phyloP scores from a whole-genome alignment of 805 yeast genomes.

The Saturnispora serradocipensis region DNA sequence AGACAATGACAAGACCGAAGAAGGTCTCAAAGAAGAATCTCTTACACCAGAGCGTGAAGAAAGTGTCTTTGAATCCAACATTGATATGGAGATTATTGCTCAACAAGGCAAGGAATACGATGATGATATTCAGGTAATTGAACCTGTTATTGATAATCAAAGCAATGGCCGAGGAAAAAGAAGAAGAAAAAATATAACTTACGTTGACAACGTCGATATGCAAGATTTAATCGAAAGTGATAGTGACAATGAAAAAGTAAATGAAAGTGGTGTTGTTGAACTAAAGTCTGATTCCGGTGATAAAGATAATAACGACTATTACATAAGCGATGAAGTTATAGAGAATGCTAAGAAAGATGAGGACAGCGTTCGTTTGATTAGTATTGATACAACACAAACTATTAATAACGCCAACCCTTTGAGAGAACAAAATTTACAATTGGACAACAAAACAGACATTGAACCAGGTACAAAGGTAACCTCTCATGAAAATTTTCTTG shows the following conservation, averaged over 20 bases:
- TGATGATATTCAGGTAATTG: neutral
- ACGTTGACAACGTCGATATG: constrained; percentile 7
- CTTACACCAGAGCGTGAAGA: neutral
- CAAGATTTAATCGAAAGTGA: constrained; percentile 7
- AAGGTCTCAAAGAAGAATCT: neutral
- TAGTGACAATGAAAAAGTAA: neutral
- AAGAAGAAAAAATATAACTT: constrained; percentile 9
- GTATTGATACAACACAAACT: neutral
- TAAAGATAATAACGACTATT: neutral
- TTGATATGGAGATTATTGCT: neutral
- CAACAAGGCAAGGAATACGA: neutral
- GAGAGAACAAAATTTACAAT: neutral
- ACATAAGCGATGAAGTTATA: neutral
- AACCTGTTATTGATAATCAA: neutral
- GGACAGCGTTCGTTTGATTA: too few species aligned
- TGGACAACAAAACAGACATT: neutral
- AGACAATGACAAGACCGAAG: constrained; percentile 2
- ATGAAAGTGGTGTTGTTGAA: neutral
- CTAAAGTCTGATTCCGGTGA: neutral
- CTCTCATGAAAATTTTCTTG: too few species aligned
- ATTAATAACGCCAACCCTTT: neutral
- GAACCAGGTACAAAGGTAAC: neutral
- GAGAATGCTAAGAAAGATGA: neutral
- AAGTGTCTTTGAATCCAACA: constrained; percentile 9
- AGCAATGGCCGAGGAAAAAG: neutral